Evolutionary conservation across 371 early-diverging fungal species (phyloP), one percentile per base, ranked within the genome.

Genomic region (Cokeromyces recurvatus): DNA sequence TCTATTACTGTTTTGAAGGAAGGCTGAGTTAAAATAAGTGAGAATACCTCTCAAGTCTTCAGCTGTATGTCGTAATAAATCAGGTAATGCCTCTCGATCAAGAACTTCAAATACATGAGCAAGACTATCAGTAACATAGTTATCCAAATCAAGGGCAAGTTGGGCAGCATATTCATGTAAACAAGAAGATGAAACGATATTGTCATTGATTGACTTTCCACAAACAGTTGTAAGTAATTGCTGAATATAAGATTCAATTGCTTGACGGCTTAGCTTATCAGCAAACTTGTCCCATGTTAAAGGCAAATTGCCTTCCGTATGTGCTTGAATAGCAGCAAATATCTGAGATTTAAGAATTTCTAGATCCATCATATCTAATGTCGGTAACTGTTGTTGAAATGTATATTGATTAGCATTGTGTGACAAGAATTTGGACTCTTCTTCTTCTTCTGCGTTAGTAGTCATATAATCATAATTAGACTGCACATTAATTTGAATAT

Each of bases 261-360:
- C 52, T 37, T 52, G 62, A 10, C 53, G 45, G 20, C 53, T 39
- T 14, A 62, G 11, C 16, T 50, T 41, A 14, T 62, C 64, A 5
- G 59, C 60, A 14, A 64, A 11, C 15, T 38, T 46, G 20, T 71
- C 71, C 71, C 71, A 67, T 4, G 55, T 59, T 1, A 57, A 16
- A 5, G 71, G 71, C 17, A 71, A 35, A 20, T 51, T 59, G 8
- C 71, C 65, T 47, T 64, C 59, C 2, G 66, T 71, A 29, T 64
- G 67, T 4, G 71, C 62, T 34, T 71, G 71, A 20, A 71, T 59
- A 22, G 71, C 71, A 22, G 62, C 67, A 42, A 51, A 58, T 19
- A 71, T 71, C 43, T 71, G 71, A 22, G 71, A 59, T 48, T 64
- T 62, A 29, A 71, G 55, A 9, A 71, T 62, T 31, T 71, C 67